These are phyloP conservation scores for Triticum turgidum DNA, from an alignment of 176 grass and related monocot species.

Conservation along the genomic window DNA sequence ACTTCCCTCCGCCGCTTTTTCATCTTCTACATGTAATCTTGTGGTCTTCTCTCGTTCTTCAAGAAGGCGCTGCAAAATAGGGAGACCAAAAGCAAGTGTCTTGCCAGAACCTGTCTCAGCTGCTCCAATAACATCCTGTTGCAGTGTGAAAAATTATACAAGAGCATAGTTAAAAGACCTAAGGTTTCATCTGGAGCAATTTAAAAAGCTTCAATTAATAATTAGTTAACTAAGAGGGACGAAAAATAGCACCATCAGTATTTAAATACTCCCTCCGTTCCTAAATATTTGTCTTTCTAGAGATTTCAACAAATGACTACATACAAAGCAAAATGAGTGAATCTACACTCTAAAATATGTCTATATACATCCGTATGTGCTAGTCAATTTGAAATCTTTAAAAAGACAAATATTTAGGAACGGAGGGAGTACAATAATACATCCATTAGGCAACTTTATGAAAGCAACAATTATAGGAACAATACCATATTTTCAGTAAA, in stretches of 20 bases:
- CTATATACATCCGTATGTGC: no score
- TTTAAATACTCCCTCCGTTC: not conserved
- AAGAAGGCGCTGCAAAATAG: constrained; percentile 83
- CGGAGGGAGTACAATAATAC: not conserved
- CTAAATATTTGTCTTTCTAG: no score
- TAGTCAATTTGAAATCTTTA: no score
- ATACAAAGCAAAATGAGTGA: no score
- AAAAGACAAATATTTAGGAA: no score
- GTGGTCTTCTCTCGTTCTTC: constrained; percentile 76
- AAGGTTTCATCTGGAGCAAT: not conserved
- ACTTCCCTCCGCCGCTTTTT: constrained; percentile 25
- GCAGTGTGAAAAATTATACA: constrained; percentile 17
- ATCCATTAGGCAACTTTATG: not conserved
- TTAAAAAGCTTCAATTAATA: not conserved
- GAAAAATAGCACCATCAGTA: not conserved
- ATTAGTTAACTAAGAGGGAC: not conserved
- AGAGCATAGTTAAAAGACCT: constrained; percentile 1
- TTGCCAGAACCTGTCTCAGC: constrained; percentile 96
- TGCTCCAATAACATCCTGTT: constrained; percentile 96
- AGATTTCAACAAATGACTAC: no score
- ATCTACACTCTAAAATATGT: no score
- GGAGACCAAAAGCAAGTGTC: constrained; percentile 88
- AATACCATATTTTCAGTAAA: not conserved
- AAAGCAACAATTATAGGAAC: not conserved
- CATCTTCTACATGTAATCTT: constrained; percentile 36